Base-by-base conservation (phyloP, 495 filamentous ascomycete species). In the Penicillium simplicissimum region DNA sequence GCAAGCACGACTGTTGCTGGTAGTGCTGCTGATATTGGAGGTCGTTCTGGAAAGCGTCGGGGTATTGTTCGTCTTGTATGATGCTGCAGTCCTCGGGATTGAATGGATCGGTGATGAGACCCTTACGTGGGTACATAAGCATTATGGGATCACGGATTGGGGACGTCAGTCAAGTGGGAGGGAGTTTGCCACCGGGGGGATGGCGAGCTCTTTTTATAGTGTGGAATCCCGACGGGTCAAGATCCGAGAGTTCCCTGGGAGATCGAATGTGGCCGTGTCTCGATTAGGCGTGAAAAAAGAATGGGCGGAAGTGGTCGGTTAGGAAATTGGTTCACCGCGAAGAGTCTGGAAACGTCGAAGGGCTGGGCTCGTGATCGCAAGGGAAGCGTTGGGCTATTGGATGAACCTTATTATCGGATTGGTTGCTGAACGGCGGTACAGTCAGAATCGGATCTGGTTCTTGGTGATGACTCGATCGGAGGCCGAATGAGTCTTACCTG, bases 121-220 rank as follows among this genome's bases (percentile, higher is more conserved):
- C 76, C 75, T 79, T 81, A 77, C 76, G 76, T 80, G 78, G 75
- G 66, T 76, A 69, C 71, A 77, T 76, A 74, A 76, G 76, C 78
- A 81, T 80, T 71, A 74, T 79, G 74, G 64, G 66, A 67, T 66
- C 67, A 71, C 65, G 67, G 68, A 59, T 63, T 10, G 28, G 61
- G 64, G 64, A 74, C 69, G 73, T 73, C 72, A 73, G 71, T 61
- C 59, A 60, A 54, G 58, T 67, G 67, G 61, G 34, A 21, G 31
- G 51, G 37, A 36, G 42, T 75, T 76, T 61, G 74, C 74, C 76
- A 78, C 76, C 64, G 59, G 70, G 59, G 70, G 49, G 49, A 60
- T 60, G 67, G 64, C 66, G 55, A 66, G 67, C 61, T 73, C 60
- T 72, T 58, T 52, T 59, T 71, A 71, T 70, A 71, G 68, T 65